phyloP scores from a whole-genome alignment of 2,329 filamentous ascomycete species.

The Botrytis medusae region DNA sequence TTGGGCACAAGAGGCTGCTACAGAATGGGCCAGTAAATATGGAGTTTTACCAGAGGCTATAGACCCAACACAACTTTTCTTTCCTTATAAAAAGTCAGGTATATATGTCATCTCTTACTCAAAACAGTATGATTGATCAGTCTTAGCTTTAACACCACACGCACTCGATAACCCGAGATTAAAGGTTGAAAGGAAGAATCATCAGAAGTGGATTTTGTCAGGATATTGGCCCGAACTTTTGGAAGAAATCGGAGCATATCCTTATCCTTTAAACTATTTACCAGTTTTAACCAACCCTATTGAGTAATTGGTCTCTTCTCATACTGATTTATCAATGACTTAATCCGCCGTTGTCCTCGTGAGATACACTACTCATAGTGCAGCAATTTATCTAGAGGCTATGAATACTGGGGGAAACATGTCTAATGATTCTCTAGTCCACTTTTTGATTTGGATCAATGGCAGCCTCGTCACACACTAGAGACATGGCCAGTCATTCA shows the following conservation, averaged over 20 bases:
- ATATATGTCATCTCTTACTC: not conserved
- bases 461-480: not conserved
- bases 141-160: constrained; percentile 2
- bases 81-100: constrained; percentile 7
- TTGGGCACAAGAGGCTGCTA: not conserved
- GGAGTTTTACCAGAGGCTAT: not conserved
- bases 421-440: not conserved
- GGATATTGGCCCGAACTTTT: constrained; percentile 14
- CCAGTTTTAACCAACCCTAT: not conserved
- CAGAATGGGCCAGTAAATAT: not conserved
- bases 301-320: not conserved
- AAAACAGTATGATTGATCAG: not conserved
- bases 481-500: not conserved
- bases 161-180: not conserved
- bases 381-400: not conserved
- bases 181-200: not conserved
- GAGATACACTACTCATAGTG: not conserved
- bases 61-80: constrained; percentile 1
- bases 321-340: not conserved
- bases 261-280: not conserved
- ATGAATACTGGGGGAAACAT: too few species aligned
- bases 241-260: constrained; percentile 6
- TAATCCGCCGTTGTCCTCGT: not conserved
- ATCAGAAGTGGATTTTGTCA: constrained; percentile 12
- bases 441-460: not conserved